Conservation (phyloP, 2,329 filamentous ascomycete species). For the Neofusicoccum laricinum region DNA sequence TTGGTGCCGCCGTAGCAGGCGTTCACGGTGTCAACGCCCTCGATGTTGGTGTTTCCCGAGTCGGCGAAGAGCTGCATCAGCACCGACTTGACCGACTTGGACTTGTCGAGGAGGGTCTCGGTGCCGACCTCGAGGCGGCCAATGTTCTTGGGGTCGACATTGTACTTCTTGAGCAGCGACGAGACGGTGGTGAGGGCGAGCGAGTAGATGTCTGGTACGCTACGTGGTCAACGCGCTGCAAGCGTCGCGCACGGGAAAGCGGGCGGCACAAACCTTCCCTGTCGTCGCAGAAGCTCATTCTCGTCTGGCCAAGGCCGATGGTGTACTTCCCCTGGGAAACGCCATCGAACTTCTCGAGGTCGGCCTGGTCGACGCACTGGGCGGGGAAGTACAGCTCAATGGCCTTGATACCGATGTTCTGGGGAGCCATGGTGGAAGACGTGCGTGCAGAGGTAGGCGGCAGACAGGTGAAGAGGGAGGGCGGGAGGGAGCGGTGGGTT, state of each 20-base stretch:
- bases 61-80: constrained; percentile 53
- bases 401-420: constrained; percentile 54
- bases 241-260: not conserved
- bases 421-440: constrained; percentile 39
- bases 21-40: constrained; percentile 54
- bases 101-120: constrained; percentile 55
- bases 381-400: constrained; percentile 55
- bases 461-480: constrained; percentile 19
- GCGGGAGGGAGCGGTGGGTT: constrained; percentile 17
- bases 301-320: constrained; percentile 54
- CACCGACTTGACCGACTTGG: constrained; percentile 54
- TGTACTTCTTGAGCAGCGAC: constrained; percentile 53
- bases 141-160: constrained; percentile 50
- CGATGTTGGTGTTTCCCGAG: constrained; percentile 53
- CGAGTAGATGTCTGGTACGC: constrained; percentile 50
- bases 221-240: constrained; percentile 13
- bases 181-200: constrained; percentile 51
- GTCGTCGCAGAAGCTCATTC: constrained; percentile 56
- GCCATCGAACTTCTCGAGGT: constrained; percentile 56
- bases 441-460: constrained; percentile 18
- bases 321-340: constrained; percentile 52
- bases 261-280: constrained; percentile 43
- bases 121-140: constrained; percentile 54
- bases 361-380: constrained; percentile 54
- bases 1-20: constrained; percentile 56